A percentile compares a stretch with the other conserved stretches of the same genome.
Conservation (phyloP, 73 alveolate genomes). For the Paramecium tetraurelia region DNA sequence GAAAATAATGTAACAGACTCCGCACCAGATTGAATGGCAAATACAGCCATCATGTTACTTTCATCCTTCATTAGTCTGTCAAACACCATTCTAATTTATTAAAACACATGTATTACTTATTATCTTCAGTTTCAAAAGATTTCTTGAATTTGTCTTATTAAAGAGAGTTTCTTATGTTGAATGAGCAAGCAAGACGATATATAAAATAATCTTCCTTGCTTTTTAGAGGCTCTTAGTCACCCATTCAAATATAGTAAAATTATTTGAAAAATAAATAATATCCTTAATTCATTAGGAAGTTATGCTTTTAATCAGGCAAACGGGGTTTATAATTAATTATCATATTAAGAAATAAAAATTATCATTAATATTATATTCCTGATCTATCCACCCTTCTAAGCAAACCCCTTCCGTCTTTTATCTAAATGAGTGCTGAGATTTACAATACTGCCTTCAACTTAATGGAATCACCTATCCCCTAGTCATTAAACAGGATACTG, state of each 20-base stretch:
- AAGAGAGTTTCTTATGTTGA: slow-evolving; percentile 21
- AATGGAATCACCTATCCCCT: not conserved
- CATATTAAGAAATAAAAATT: not conserved
- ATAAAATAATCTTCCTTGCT: slow-evolving; percentile 43
- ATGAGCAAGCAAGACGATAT: slow-evolving; percentile 32
- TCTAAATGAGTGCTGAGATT: not conserved
- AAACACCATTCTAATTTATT: slow-evolving; percentile 60
- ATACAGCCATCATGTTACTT: slow-evolving; percentile 48
- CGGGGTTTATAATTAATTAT: not conserved
- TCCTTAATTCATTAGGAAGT: slow-evolving; percentile 32
- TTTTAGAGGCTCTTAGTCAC: slow-evolving; percentile 43
- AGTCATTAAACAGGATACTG: not conserved
- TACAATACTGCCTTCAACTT: not conserved
- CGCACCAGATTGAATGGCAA: slow-evolving; percentile 64
- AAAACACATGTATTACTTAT: slow-evolving; percentile 53
- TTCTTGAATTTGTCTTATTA: slow-evolving; percentile 66
- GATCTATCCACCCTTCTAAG: not conserved
- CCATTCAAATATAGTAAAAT: slow-evolving; percentile 20
- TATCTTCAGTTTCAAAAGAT: slow-evolving; percentile 68
- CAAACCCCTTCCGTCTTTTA: not conserved
- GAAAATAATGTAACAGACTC: slow-evolving; percentile 61
- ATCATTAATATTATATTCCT: not conserved
- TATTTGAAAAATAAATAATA: slow-evolving; percentile 29
- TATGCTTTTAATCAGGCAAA: not conserved
- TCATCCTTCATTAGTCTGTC: slow-evolving; percentile 63